Conservation (phyloP, 2,329 filamentous ascomycete genomes). For the Dryadomyces quercus-mongolicae region DNA sequence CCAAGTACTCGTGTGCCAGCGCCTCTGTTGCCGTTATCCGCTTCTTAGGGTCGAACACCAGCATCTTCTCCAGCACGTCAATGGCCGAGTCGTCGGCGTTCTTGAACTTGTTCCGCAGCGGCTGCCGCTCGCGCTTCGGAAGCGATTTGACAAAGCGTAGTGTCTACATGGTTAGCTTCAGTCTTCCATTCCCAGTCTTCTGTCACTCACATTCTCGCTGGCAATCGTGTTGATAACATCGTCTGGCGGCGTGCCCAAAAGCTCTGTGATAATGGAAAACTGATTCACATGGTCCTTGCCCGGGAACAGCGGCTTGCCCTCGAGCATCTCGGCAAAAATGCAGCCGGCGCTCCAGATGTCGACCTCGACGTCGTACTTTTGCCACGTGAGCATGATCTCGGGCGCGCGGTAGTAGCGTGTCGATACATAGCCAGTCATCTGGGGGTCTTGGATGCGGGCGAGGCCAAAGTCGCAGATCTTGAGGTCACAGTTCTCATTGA, state of each 20-base stretch:
- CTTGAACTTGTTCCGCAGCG: constrained; percentile 81
- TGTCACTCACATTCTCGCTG: constrained; percentile 75
- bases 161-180: constrained; percentile 44
- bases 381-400: constrained; percentile 99
- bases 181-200: too few relatives aligned
- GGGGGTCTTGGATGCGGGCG: constrained; percentile 93
- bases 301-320: constrained; percentile 95
- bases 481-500: constrained; percentile 98
- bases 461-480: constrained; percentile 99
- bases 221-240: constrained; percentile 98
- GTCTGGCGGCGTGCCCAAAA: constrained; percentile 89
- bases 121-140: constrained; percentile 85
- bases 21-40: constrained; percentile 79
- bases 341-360: constrained; percentile 99
- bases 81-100: constrained; percentile 86
- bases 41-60: constrained; percentile 97
- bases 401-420: constrained; percentile 97
- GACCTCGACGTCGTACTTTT: constrained; percentile 98
- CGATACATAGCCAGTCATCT: constrained; percentile 99
- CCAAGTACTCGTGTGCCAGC: constrained; percentile 83
- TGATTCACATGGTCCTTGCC: constrained; percentile 99
- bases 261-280: constrained; percentile 98
- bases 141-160: constrained; percentile 94
- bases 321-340: constrained; percentile 98
- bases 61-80: constrained; percentile 89